Conservation (phyloP, 371 early-diverging fungal genomes). For the Choanephora cucurbitarum region DNA sequence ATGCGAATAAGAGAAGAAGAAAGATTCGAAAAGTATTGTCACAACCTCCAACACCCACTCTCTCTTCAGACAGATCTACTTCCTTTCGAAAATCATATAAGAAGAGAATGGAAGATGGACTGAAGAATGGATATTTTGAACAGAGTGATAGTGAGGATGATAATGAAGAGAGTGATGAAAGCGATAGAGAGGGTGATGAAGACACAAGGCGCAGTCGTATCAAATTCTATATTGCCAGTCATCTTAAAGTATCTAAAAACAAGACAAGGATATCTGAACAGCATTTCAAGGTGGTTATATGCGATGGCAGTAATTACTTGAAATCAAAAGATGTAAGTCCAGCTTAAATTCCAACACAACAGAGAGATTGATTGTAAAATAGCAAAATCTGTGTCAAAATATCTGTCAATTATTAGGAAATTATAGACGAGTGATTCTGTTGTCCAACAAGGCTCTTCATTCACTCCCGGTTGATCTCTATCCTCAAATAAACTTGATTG, state of each 20-base stretch:
- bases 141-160: not conserved
- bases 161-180: not conserved
- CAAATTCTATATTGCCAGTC: conserved; percentile 46
- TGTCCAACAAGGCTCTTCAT: conserved; percentile 63
- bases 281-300: conserved; percentile 31
- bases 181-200: not conserved
- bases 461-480: conserved; percentile 66
- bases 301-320: conserved; percentile 59
- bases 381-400: conserved; percentile 11
- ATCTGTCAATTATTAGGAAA: conserved; percentile 40
- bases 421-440: conserved; percentile 41
- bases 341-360: too few species aligned
- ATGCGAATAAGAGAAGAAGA: not conserved
- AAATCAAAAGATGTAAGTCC: conserved; percentile 47
- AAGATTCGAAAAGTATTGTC: not conserved
- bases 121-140: not conserved
- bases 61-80: not conserved
- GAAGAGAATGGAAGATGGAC: conserved; percentile 1
- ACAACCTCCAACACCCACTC: not conserved
- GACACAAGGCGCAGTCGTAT: not conserved
- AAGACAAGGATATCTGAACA: conserved; percentile 35
- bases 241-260: conserved; percentile 37
- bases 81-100: conserved; percentile 1
- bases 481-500: conserved; percentile 52
- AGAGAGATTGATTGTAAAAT: not conserved